These are phyloP conservation scores for Leavenworthia alabamica DNA, from an alignment of 345 rosid species.

Conservation along the genomic window DNA sequence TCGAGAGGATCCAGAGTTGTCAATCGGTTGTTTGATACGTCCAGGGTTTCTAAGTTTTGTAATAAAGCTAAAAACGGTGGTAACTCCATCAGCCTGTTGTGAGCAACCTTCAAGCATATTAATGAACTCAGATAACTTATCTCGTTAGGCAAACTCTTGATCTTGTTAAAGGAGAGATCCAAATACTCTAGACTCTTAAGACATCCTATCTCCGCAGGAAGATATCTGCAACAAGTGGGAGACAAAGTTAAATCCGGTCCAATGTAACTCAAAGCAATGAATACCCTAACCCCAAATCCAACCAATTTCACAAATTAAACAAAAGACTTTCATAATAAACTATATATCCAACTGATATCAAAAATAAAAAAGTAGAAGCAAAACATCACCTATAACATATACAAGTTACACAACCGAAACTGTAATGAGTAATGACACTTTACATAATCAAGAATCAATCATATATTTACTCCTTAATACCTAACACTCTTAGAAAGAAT, in stretches of 20 bases:
- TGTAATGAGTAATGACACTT: no score
- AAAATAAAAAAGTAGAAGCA: neutral
- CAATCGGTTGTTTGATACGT: slow-evolving; percentile 79
- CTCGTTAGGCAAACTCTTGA: slow-evolving; percentile 76
- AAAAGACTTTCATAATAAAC: neutral
- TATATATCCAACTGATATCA: neutral
- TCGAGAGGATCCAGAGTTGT: slow-evolving; percentile 65
- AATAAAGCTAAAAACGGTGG: slow-evolving; percentile 54
- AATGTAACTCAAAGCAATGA: neutral
- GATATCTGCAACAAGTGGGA: slow-evolving; percentile 50
- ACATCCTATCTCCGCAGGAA: slow-evolving; percentile 96
- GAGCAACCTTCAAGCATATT: slow-evolving; percentile 66
- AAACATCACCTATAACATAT: neutral
- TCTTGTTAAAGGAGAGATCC: slow-evolving; percentile 91
- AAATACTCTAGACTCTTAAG: slow-evolving; percentile 63
- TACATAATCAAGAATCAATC: no score
- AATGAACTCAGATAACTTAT: slow-evolving; percentile 58
- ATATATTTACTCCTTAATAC: no score
- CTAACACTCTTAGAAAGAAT: no score
- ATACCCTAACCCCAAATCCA: neutral
- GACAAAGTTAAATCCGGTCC: slow-evolving; percentile 14
- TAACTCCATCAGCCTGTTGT: slow-evolving; percentile 73
- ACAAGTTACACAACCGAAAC: no score
- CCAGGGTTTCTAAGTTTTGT: slow-evolving; percentile 69
- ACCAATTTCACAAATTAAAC: neutral